Evolutionary conservation across 768 basidiomycete species (phyloP).

Genomic region (Mycena kentingensis): DNA sequence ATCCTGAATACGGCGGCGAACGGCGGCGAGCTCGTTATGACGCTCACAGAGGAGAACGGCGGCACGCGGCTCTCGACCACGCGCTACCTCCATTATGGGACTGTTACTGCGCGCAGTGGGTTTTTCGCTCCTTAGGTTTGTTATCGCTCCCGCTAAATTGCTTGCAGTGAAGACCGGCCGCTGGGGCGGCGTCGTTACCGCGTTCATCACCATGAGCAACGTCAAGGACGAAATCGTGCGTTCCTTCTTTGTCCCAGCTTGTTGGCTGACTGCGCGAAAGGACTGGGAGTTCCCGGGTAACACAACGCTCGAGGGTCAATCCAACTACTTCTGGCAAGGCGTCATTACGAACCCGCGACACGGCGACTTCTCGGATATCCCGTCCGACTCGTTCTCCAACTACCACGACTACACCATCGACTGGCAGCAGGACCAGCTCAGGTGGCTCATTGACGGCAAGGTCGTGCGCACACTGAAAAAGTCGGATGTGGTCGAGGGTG

Average conservation of each 20-base stretch:
- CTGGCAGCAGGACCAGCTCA: conserved; percentile 71
- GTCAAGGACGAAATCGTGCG: conserved; percentile 73
- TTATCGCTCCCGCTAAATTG: background rate
- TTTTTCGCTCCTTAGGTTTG: conserved; percentile 6
- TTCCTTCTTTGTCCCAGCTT: no score
- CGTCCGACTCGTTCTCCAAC: conserved; percentile 65
- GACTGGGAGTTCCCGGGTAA: conserved; percentile 85
- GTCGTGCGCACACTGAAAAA: conserved; percentile 69
- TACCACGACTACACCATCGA: conserved; percentile 83
- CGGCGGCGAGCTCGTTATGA: conserved; percentile 66
- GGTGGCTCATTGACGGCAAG: conserved; percentile 71
- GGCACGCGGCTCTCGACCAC: conserved; percentile 82
- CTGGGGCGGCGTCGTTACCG: conserved; percentile 81
- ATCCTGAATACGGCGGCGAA: conserved; percentile 63
- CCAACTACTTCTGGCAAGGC: conserved; percentile 82
- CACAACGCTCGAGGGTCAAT: conserved; percentile 65
- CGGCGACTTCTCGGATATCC: conserved; percentile 48
- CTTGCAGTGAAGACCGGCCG: conserved; percentile 71
- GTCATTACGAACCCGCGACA: conserved; percentile 47
- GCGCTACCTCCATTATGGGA: conserved; percentile 81
- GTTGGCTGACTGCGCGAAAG: background rate
- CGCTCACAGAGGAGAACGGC: conserved; percentile 68
- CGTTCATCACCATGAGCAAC: conserved; percentile 83
- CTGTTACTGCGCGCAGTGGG: conserved; percentile 63
- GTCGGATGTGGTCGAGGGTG: conserved; percentile 56